These are phyloP conservation scores for Coprinopsis sp. DNA, from an alignment of 768 basidiomycete species.

Conservation along the genomic window DNA sequence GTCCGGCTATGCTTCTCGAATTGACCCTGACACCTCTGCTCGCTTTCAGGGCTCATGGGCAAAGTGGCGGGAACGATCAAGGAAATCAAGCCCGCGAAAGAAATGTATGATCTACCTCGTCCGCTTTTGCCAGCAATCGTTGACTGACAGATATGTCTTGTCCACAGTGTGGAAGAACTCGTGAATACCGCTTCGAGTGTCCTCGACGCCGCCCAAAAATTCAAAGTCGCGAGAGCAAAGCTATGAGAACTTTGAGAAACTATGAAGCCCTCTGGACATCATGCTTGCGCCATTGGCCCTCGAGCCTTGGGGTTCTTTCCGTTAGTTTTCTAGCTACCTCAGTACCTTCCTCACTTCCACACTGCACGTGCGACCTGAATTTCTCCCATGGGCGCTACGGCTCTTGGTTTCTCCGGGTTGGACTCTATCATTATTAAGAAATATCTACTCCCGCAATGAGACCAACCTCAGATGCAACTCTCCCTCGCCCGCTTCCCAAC, in stretches of 20 bases:
- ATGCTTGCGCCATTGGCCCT: no score
- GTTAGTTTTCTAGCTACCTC: not conserved
- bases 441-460: no score
- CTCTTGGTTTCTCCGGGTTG: no score
- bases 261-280: not conserved
- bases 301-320: not conserved
- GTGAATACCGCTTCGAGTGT: constrained; percentile 63
- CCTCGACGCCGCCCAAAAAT: constrained; percentile 39
- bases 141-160: constrained; percentile 1
- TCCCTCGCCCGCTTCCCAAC: no score
- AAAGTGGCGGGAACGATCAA: constrained; percentile 70
- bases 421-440: no score
- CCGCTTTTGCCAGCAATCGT: constrained; percentile 9
- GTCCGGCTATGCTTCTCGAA: not conserved
- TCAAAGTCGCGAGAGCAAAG: constrained; percentile 45
- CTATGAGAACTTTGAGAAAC: constrained; percentile 30
- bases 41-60: constrained; percentile 65
- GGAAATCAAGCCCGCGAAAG: constrained; percentile 80
- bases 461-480: no score
- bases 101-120: constrained; percentile 55
- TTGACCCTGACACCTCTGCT: not conserved
- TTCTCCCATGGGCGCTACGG: no score
- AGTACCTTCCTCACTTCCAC: not conserved
- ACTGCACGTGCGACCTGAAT: no score
- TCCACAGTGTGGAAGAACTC: constrained; percentile 71